Evolutionary conservation across 1,284 basidiomycete genomes (phyloP).

Genomic region (Moniliella sp.): DNA sequence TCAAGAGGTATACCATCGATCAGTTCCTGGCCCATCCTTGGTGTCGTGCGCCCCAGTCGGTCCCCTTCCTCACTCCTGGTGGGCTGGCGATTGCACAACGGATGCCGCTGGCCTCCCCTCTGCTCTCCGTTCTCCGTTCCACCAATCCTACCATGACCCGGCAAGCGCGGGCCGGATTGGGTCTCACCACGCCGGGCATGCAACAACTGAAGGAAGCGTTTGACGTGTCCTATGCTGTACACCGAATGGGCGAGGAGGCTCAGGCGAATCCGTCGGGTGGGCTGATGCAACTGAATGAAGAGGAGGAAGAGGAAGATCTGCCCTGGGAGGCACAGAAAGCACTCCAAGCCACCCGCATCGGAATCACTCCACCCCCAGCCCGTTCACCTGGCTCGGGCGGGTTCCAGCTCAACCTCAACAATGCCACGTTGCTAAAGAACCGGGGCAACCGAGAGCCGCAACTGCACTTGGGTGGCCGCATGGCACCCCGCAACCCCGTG

Average conservation of each 20-base stretch:
- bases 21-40: constrained; percentile 93
- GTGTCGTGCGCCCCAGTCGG: constrained; percentile 44
- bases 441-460: constrained; percentile 1
- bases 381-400: too few relatives aligned
- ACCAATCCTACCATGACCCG: constrained; percentile 38
- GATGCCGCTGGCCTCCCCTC: constrained; percentile 66
- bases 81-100: constrained; percentile 26
- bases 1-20: constrained; percentile 85
- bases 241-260: constrained; percentile 98
- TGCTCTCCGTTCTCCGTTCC: constrained; percentile 60
- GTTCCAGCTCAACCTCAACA: constrained; percentile 26
- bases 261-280: constrained; percentile 41
- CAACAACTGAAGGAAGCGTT: constrained; percentile 75
- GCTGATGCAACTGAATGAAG: constrained; percentile 67
- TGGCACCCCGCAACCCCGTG: too few relatives aligned
- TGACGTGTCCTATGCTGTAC: constrained; percentile 94
- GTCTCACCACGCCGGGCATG: constrained; percentile 67
- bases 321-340: constrained; percentile 6
- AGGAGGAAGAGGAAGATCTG: constrained; percentile 43
- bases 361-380: too few relatives aligned
- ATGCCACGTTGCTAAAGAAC: constrained; percentile 24
- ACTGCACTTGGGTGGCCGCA: too few relatives aligned
- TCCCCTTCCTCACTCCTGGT: constrained; percentile 23
- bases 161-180: too few relatives aligned
- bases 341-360: too few relatives aligned